phyloP scores from a whole-genome alignment of 1,139 yeast species.

The Lodderomyces margitis region DNA sequence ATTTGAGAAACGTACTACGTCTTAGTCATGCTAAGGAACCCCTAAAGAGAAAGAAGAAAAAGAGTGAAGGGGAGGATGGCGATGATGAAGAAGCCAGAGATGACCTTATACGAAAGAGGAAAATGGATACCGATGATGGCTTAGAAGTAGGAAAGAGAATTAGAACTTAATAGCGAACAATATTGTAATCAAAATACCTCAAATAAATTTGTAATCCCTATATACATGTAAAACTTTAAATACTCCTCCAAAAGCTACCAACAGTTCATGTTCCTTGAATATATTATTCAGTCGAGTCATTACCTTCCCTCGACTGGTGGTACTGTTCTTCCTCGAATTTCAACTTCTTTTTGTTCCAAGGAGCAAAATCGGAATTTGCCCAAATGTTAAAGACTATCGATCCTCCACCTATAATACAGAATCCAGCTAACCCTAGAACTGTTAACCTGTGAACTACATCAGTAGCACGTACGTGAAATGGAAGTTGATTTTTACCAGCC shows the following conservation, averaged over 20 bases:
- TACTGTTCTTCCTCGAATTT: conserved; percentile 34
- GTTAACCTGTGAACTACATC: conserved; percentile 84
- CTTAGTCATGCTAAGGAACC: conserved; percentile 51
- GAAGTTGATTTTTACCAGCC: conserved; percentile 31
- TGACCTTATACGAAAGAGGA: conserved; percentile 11
- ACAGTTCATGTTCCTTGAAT: too few species aligned
- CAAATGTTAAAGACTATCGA: conserved; percentile 63
- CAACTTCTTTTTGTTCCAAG: conserved; percentile 42
- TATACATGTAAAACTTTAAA: conserved; percentile 5
- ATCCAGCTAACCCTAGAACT: conserved; percentile 73
- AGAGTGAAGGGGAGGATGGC: conserved; percentile 12
- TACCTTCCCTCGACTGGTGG: conserved; percentile 23
- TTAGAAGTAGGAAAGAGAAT: conserved; percentile 1
- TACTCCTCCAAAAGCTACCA: not conserved
- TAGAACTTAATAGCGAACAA: conserved; percentile 1
- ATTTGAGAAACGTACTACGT: conserved; percentile 21
- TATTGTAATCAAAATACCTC: not conserved
- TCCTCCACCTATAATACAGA: conserved; percentile 48
- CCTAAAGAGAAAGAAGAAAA: conserved; percentile 25
- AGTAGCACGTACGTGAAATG: conserved; percentile 54
- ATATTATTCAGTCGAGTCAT: conserved; percentile 7
- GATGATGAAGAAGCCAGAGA: conserved; percentile 6
- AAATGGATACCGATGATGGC: conserved; percentile 6
- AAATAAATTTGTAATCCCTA: not conserved
- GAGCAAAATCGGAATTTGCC: conserved; percentile 51